These are phyloP conservation scores for Globisporangium middletonii DNA, from an alignment of 352 stramenopile genomes.

Conservation along the genomic window DNA sequence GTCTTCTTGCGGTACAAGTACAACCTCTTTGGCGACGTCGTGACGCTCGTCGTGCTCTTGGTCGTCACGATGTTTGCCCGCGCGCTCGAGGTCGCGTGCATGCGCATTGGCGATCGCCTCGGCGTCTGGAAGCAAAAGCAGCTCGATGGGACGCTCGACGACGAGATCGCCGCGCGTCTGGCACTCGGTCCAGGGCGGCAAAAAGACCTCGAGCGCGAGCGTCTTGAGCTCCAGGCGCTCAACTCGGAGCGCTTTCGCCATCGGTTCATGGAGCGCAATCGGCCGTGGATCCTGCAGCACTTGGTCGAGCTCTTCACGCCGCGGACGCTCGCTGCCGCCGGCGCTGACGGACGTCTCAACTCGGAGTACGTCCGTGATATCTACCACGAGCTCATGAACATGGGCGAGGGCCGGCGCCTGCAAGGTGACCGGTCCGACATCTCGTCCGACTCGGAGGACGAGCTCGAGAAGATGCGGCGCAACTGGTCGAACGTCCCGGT, in stretches of 20 bases:
- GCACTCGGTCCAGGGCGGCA: constrained; percentile 91
- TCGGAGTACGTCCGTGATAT: constrained; percentile 95
- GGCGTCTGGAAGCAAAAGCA: constrained; percentile 91
- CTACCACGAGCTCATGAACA: constrained; percentile 94
- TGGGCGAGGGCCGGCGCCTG: constrained; percentile 85
- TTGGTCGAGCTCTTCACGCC: constrained; percentile 95
- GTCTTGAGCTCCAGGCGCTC: constrained; percentile 93
- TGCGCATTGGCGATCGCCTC: constrained; percentile 69
- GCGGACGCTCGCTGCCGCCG: constrained; percentile 66
- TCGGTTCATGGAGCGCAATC: constrained; percentile 95
- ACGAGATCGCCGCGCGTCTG: constrained; percentile 94
- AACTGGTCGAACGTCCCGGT: constrained; percentile 85
- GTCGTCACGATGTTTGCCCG: constrained; percentile 78
- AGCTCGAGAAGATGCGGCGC: constrained; percentile 82
- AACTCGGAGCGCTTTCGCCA: constrained; percentile 97
- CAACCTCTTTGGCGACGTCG: constrained; percentile 90
- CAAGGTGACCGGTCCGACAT: constrained; percentile 90
- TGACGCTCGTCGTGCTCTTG: constrained; percentile 87
- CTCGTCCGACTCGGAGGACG: constrained; percentile 90
- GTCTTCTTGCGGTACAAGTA: constrained; percentile 93
- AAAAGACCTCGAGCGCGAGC: constrained; percentile 93
- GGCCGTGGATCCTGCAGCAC: constrained; percentile 96
- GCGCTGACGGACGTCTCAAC: constrained; percentile 73
- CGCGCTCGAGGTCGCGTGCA: constrained; percentile 45
- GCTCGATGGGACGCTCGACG: constrained; percentile 93